phyloP scores from a whole-genome alignment of 192 early-diverging fungal species.

The Kappamyces sp. region DNA sequence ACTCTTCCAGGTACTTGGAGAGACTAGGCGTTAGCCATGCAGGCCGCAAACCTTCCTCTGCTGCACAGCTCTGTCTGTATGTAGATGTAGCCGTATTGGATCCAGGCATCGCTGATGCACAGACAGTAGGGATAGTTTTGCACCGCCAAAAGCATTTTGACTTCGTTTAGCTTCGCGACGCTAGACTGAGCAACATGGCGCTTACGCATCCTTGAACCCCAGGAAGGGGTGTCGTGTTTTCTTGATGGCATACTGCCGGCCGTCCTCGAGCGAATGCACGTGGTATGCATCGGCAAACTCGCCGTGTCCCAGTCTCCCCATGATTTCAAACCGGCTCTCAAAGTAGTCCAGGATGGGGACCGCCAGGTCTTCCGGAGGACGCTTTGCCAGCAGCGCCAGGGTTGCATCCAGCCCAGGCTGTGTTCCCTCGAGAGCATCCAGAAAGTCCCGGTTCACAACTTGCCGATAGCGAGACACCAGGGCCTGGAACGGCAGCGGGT shows the following conservation, averaged over 20 bases:
- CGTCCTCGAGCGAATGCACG: constrained; percentile 58
- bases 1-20: constrained; percentile 28
- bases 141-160: constrained; percentile 68
- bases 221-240: constrained; percentile 61
- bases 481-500: constrained; percentile 4
- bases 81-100: constrained; percentile 80
- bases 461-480: constrained; percentile 8
- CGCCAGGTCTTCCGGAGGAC: constrained; percentile 13
- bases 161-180: constrained; percentile 69
- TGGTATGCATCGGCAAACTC: constrained; percentile 77
- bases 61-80: constrained; percentile 86
- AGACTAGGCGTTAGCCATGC: constrained; percentile 1
- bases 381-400: neutral
- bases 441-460: constrained; percentile 2
- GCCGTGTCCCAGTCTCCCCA: constrained; percentile 66
- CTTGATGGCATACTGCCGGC: constrained; percentile 75
- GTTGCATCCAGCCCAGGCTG: neutral
- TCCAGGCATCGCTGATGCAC: constrained; percentile 79
- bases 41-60: constrained; percentile 57
- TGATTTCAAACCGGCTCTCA: constrained; percentile 61
- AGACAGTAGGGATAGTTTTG: constrained; percentile 57
- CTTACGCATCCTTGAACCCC: constrained; percentile 64
- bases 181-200: constrained; percentile 25
- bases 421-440: constrained; percentile 3
- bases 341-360: constrained; percentile 56